Evolutionary conservation across 2,329 filamentous ascomycete species (phyloP), one percentile per base, ranked within the genome.

Genomic region (Colletotrichum theobromicola): DNA sequence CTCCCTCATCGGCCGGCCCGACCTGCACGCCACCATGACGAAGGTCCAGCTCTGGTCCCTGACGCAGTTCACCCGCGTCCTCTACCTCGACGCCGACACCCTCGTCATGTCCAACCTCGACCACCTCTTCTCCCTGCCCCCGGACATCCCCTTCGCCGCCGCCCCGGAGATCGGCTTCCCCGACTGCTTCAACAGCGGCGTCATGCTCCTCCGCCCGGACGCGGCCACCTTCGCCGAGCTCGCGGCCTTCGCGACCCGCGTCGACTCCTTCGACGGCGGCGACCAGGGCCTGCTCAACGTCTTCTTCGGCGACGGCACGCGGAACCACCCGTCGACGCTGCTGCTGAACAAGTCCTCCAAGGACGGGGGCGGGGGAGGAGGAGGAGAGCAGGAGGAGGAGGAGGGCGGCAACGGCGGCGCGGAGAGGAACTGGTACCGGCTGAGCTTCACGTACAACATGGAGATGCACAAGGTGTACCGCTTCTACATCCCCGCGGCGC

Each of bases 81-180:
- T 85, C 13, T 90, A 92, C 61, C 81, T 88, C 2, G 87, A 94
- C 80, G 92, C 92, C 12, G 93, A 95, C 79, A 86, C 90, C 30
- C 89, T 90, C 2, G 83, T 95, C 5, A 86, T 93, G 7, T 85
- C 92, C 72, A 83, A 87, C 30, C 89, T 95, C 86, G 93, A 95
- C 78, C 93, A 94, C 71, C 87, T 95, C 0, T 95, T 95, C 83
- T 88, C 93, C 46, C 85, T 94, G 2, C 57, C 57, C 2, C 93
- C 93, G 0, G 80, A 85, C 2, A 87, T 77, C 15, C 21, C 42
- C 28, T 76, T 79, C 57, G 77, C 78, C 16, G 78, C 92, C 7
- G 91, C 88, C 7, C 92, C 93, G 12, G 93, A 94, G 79, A 89
- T 94, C 76, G 93, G 93, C 73, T 94, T 92, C 92, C 93, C 93